Base-by-base conservation (phyloP, 768 basidiomycete genomes). In the Lactifluus pinguis region DNA sequence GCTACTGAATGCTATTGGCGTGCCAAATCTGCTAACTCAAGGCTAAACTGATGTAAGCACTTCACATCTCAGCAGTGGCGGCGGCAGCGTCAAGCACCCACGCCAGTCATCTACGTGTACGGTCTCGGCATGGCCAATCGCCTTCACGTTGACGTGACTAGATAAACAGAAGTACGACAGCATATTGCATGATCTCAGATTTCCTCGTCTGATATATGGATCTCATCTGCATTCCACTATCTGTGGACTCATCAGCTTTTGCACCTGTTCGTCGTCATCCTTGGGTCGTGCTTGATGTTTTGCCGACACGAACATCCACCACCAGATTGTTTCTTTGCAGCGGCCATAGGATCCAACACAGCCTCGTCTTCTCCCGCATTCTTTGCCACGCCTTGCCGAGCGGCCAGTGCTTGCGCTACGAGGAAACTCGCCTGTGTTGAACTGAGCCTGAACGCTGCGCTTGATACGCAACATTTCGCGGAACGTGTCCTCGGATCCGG, bases 401-500 rank as follows among this genome's bases (percentile, higher is more conserved):
- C 83, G 2, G 86, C 85, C 57, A 87, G 76, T 10, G 94, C 87
- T 74, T 97, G 92, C 11, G 95, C 95, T 8, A 91, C 92, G 57
- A 97, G 77, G 72, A 92, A 95, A 48, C 87, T 89, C 49, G 88
- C 89, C 73, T 98, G 97, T 99, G 72, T 99, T 98, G 79, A 97
- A 99, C 69, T 94, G 91, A 30, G 95, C 94, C 74, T 99, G 97
- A 15, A 99, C 97, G 67, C 95, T 94, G 59, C 97, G 85, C 75
- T 95, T 97, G 78, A 98, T 97, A 41, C 95, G 85, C 60, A 93
- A 72, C 89, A 92, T 92, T 75, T 92, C 90, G 64, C 86, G 80
- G 85, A 99, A 99, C 0, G 97, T 99, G 71, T 99, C 97, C 72
- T 99, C 97, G 2, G 92, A 95, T 1, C 97, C 97, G 2, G 94